These are phyloP conservation scores for Trichosporon ovoides DNA, from an alignment of 1,284 basidiomycete species.

Conservation along the genomic window DNA sequence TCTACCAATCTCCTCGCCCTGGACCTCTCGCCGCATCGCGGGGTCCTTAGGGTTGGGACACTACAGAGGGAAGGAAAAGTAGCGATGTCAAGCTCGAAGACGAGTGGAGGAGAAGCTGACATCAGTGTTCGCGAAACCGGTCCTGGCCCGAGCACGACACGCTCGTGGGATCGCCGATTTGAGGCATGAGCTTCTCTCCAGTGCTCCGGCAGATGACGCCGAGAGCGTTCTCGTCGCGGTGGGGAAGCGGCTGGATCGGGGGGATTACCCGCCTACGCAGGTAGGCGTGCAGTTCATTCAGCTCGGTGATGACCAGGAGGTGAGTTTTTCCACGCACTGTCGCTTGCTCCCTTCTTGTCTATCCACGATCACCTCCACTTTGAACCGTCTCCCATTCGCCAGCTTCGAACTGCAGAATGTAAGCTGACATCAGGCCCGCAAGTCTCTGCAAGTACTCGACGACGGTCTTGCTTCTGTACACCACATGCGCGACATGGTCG, in stretches of 20 bases:
- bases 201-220: slow-evolving; percentile 38
- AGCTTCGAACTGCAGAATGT: no score
- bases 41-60: no score
- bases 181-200: slow-evolving; percentile 16
- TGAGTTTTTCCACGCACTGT: no score
- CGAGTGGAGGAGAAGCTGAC: no score
- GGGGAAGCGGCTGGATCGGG: slow-evolving; percentile 44
- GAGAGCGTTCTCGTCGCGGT: slow-evolving; percentile 33
- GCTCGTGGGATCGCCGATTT: slow-evolving; percentile 6
- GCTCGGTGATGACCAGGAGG: slow-evolving; percentile 41
- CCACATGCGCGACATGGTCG: slow-evolving; percentile 41
- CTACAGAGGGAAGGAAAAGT: not conserved
- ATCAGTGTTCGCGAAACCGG: slow-evolving; percentile 32
- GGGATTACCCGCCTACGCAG: slow-evolving; percentile 46
- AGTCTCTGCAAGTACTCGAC: slow-evolving; percentile 45
- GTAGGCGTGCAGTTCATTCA: slow-evolving; percentile 50
- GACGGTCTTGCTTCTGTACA: slow-evolving; percentile 34
- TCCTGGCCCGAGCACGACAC: slow-evolving; percentile 19
- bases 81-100: slow-evolving; percentile 1
- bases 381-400: no score
- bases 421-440: slow-evolving; percentile 28
- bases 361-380: no score
- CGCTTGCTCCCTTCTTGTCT: no score
- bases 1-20: no score
- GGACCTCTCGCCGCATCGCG: no score